A percentile compares a stretch with the other conserved stretches of the same genome.
Conservation (phyloP, 495 filamentous ascomycete species). For the Xylaria sp. region DNA sequence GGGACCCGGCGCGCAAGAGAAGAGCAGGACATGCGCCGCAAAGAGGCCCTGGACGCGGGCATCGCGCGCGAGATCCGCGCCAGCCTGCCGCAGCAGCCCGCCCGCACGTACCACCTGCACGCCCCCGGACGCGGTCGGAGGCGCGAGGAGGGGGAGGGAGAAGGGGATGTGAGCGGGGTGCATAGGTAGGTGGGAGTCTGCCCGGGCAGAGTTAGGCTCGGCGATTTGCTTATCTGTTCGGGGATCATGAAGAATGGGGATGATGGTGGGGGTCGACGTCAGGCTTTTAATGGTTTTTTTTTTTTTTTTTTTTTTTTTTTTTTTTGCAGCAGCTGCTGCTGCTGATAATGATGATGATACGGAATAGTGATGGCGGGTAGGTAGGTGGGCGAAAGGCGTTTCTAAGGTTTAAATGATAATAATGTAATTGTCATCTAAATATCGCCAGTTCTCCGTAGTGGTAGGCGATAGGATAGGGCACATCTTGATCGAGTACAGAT, state of each 20-base stretch:
- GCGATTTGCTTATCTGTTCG: too few species aligned
- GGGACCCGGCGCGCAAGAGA: constrained; percentile 45
- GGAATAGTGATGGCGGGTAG: neutral
- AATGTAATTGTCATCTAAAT: neutral
- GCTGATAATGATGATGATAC: neutral
- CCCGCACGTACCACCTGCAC: constrained; percentile 38
- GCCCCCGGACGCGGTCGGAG: constrained; percentile 36
- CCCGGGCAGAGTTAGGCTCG: too few species aligned
- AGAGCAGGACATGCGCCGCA: constrained; percentile 34
- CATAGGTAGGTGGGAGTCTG: too few species aligned
- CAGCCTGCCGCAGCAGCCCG: constrained; percentile 35
- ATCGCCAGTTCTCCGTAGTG: neutral
- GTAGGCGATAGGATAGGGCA: neutral
- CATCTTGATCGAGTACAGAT: too few species aligned
- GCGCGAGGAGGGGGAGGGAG: constrained; percentile 18
- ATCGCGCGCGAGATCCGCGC: constrained; percentile 37
- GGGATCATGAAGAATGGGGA: too few species aligned
- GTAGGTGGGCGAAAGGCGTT: neutral
- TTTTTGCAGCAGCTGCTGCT: too few species aligned
- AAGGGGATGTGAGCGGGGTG: neutral
- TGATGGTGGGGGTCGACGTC: too few species aligned
- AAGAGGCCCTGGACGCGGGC: constrained; percentile 39
- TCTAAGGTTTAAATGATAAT: neutral
- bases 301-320: neutral
- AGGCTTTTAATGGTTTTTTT: neutral